A percentile compares a stretch with the other conserved stretches of the same genome.
Conservation (phyloP, 2,329 filamentous ascomycete genomes). For the Arthrobotrys iridis region DNA sequence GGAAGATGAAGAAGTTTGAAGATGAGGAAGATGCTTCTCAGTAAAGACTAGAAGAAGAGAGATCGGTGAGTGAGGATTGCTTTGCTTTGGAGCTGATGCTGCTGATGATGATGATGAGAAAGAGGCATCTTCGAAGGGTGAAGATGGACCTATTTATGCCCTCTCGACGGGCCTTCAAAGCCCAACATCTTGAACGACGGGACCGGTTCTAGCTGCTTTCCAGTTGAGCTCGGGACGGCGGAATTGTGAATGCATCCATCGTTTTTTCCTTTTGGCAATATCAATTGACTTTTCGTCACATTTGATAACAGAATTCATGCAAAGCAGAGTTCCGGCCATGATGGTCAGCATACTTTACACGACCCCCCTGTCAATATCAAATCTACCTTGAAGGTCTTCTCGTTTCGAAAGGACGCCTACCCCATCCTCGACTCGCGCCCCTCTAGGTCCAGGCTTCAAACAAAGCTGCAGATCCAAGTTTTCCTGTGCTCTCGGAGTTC, state of each 20-base stretch:
- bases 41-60: slow-evolving; percentile 55
- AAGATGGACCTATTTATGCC: slow-evolving; percentile 58
- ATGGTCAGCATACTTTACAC: slow-evolving; percentile 50
- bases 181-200: slow-evolving; percentile 31
- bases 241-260: slow-evolving; percentile 31
- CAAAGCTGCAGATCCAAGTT: slow-evolving; percentile 51
- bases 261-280: slow-evolving; percentile 43
- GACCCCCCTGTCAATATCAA: slow-evolving; percentile 50
- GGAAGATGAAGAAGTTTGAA: slow-evolving; percentile 55
- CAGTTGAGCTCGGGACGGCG: slow-evolving; percentile 37
- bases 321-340: slow-evolving; percentile 53
- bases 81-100: slow-evolving; percentile 50
- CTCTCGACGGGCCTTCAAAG: slow-evolving; percentile 25
- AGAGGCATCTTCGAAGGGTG: slow-evolving; percentile 53
- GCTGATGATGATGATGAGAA: slow-evolving; percentile 47
- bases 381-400: slow-evolving; percentile 50
- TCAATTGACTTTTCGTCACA: slow-evolving; percentile 52
- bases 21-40: slow-evolving; percentile 55
- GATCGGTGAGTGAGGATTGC: slow-evolving; percentile 53
- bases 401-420: slow-evolving; percentile 54
- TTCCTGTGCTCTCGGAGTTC: slow-evolving; percentile 28
- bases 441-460: slow-evolving; percentile 33
- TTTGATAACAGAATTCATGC: slow-evolving; percentile 54
- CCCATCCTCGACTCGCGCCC: slow-evolving; percentile 46
- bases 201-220: slow-evolving; percentile 20